Evolutionary conservation across 1,284 basidiomycete species (phyloP).

Genomic region (Pyrrhoderma noxium): DNA sequence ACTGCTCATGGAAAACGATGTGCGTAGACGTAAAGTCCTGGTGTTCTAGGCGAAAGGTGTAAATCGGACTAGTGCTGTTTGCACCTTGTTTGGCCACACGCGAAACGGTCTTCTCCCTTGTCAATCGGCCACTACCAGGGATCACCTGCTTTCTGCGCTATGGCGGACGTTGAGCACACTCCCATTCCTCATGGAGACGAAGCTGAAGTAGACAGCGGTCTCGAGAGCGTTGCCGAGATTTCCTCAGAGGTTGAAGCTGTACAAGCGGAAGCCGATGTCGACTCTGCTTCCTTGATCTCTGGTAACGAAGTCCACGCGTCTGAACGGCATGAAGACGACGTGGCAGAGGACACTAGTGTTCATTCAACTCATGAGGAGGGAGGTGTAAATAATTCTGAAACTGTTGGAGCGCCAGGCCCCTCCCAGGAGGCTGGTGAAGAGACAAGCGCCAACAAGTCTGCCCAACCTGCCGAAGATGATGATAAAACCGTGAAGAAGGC

Average conservation of each 20-base stretch:
- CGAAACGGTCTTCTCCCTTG: background rate
- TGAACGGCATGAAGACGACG: conserved; percentile 10
- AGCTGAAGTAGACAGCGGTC: conserved; percentile 2
- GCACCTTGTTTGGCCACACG: background rate
- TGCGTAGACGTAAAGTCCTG: background rate
- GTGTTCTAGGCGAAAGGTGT: background rate
- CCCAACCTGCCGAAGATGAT: conserved; percentile 9
- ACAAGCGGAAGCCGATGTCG: conserved; percentile 9
- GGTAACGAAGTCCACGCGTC: conserved; percentile 12
- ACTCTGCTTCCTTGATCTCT: conserved; percentile 1
- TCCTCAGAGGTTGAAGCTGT: conserved; percentile 8
- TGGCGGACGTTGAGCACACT: conserved; percentile 14
- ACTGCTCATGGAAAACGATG: conserved; percentile 9
- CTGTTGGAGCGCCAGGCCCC: conserved; percentile 13
- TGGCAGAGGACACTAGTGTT: conserved; percentile 4
- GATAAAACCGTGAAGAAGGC: conserved; percentile 14
- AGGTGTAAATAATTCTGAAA: conserved; percentile 10
- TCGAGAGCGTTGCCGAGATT: background rate
- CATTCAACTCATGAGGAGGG: conserved; percentile 2
- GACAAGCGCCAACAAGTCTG: background rate
- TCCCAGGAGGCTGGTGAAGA: conserved; percentile 13
- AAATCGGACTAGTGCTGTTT: background rate
- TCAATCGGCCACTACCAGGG: background rate
- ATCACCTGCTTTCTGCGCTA: conserved; percentile 4
- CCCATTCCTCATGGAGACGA: background rate